Evolutionary conservation across 2,329 filamentous ascomycete species (phyloP), one percentile per base, ranked within the genome.

Genomic region (Trichoderma atroviride): DNA sequence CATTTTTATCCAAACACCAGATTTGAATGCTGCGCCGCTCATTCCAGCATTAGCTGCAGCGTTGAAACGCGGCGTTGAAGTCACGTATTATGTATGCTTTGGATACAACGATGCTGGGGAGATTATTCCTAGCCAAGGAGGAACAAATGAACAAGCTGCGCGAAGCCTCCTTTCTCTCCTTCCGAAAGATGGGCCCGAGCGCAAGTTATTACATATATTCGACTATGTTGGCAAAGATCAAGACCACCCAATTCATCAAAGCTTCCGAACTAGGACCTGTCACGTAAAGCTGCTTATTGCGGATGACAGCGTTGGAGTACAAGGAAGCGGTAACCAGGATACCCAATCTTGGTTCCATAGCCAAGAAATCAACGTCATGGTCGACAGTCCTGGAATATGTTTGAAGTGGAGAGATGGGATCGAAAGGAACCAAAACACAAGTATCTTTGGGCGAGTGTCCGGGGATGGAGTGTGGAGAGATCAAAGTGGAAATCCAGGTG

Each of bases 91-190:
- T 72, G 83, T 93, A 1, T 93, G 91, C 72, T 85, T 94, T 0
- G 91, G 92, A 1, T 95, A 95, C 80, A 94, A 94, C 71, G 92
- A 94, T 72, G 82, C 87, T 0, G 92, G 92, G 27, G 91, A 94
- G 76, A 85, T 94, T 37, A 86, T 95, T 0, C 92, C 92, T 0
- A 86, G 88, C 70, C 91, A 94, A 76, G 91, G 91, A 35, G 91
- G 91, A 1, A 92, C 89, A 19, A 94, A 94, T 75, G 91, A 94
- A 71, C 89, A 91, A 83, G 84, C 89, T 2, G 86, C 89, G 0
- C 83, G 89, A 70, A 80, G 84, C 9, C 81, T 94, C 4, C 87
- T 90, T 78, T 78, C 78, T 0, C 76, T 82, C 0, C 83, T 93
- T 0, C 83, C 86, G 0, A 74, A 81, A 0, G 75, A 82, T 0